These are phyloP conservation scores for Alloascoidea africana DNA, from an alignment of 805 yeast genomes.

Conservation along the genomic window DNA sequence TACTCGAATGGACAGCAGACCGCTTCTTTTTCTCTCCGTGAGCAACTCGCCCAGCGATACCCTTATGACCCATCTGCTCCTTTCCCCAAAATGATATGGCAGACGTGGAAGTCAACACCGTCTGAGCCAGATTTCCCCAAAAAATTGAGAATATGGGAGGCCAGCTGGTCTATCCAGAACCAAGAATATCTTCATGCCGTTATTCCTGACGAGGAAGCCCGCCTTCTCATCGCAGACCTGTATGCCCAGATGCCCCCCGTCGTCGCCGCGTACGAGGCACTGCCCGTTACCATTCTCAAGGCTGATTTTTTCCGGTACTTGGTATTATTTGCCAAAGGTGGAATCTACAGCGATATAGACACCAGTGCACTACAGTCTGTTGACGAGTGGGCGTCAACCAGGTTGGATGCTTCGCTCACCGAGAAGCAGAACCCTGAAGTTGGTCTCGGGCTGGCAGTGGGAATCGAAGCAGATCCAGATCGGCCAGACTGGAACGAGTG, in stretches of 20 bases:
- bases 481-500: slow-evolving; percentile 87
- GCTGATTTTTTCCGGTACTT: slow-evolving; percentile 92
- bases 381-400: slow-evolving; percentile 52
- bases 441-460: slow-evolving; percentile 68
- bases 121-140: slow-evolving; percentile 42
- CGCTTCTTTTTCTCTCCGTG: slow-evolving; percentile 19
- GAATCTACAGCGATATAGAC: slow-evolving; percentile 86
- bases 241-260: slow-evolving; percentile 68
- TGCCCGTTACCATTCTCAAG: slow-evolving; percentile 73
- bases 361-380: slow-evolving; percentile 64
- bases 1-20: too few species aligned
- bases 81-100: slow-evolving; percentile 81
- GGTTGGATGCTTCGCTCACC: neutral
- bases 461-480: slow-evolving; percentile 96
- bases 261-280: slow-evolving; percentile 48
- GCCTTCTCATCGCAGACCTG: slow-evolving; percentile 37
- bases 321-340: slow-evolving; percentile 80
- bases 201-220: slow-evolving; percentile 54
- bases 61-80: slow-evolving; percentile 56
- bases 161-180: slow-evolving; percentile 53
- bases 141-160: slow-evolving; percentile 30
- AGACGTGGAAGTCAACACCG: slow-evolving; percentile 76
- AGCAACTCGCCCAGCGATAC: slow-evolving; percentile 51
- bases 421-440: slow-evolving; percentile 1
- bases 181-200: slow-evolving; percentile 57